phyloP scores from a whole-genome alignment of 78 protist species.

The Polysphondylium violaceum region DNA sequence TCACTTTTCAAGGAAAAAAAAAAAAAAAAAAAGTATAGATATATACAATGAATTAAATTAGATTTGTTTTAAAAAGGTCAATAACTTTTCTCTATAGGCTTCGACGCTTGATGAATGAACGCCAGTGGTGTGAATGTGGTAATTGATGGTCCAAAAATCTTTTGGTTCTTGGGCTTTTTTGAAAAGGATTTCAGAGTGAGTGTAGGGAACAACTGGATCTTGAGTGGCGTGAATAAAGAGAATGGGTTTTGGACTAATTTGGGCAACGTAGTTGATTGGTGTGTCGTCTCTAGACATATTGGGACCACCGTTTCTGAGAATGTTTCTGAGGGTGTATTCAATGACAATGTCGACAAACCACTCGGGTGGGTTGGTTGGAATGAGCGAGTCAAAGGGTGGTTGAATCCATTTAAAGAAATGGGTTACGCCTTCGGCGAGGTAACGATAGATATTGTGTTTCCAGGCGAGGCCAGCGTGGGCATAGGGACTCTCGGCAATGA shows the following conservation, averaged over 20 bases:
- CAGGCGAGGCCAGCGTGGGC: neutral
- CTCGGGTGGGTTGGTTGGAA: constrained; percentile 62
- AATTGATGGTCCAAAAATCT: constrained; percentile 70
- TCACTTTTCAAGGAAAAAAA: no score
- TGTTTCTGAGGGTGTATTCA: neutral
- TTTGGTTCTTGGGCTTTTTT: constrained; percentile 58
- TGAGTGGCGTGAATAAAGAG: constrained; percentile 37
- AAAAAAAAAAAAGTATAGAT: no score
- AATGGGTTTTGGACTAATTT: constrained; percentile 60
- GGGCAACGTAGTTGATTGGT: neutral
- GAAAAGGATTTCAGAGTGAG: neutral
- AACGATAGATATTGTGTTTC: constrained; percentile 52
- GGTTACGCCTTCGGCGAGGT: constrained; percentile 13
- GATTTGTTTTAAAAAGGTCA: constrained; percentile 5
- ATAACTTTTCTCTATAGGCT: constrained; percentile 7
- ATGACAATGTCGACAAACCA: constrained; percentile 6
- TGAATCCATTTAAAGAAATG: constrained; percentile 21
- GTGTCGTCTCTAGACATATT: constrained; percentile 2
- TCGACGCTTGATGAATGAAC: neutral
- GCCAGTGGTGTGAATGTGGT: constrained; percentile 16
- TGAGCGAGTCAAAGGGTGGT: neutral
- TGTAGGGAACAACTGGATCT: constrained; percentile 52
- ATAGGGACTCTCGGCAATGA: constrained; percentile 51
- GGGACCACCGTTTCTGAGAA: neutral
- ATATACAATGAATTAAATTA: no score